Percentiles rank a stretch among this genome's conserved stretches.
phyloP scores from a whole-genome alignment of 2,329 filamentous ascomycete genomes.

The Fusarium chaquense region DNA sequence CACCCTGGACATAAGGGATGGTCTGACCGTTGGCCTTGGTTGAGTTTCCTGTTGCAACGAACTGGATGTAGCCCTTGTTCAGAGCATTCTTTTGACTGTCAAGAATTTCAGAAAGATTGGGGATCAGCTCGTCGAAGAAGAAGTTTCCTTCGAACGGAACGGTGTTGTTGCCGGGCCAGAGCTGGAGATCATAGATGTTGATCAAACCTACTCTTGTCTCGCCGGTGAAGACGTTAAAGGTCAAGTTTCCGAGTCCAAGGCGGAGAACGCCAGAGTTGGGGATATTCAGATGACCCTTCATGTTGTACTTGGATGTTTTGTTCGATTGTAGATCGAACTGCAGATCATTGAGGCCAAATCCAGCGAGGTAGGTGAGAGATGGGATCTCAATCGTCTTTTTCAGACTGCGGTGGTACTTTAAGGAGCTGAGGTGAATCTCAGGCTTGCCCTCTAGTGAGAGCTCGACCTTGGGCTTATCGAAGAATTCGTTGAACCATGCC shows the following conservation, averaged over 20 bases:
- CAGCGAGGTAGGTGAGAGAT: conserved; percentile 56
- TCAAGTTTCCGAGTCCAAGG: conserved; percentile 61
- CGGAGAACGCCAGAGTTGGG: conserved; percentile 60
- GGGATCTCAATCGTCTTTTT: conserved; percentile 57
- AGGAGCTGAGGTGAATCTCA: conserved; percentile 54
- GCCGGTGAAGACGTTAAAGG: conserved; percentile 57
- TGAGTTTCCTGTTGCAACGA: conserved; percentile 57
- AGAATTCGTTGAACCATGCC: conserved; percentile 55
- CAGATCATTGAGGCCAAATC: conserved; percentile 56
- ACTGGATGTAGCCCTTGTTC: conserved; percentile 54
- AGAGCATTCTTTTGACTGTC: conserved; percentile 54
- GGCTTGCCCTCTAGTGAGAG: conserved; percentile 56
- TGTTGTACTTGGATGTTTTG: conserved; percentile 54
- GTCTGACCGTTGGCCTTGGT: conserved; percentile 58
- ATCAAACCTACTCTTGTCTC: conserved; percentile 56
- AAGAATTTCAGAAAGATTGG: conserved; percentile 58
- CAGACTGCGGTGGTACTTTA: conserved; percentile 54
- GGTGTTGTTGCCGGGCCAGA: conserved; percentile 59
- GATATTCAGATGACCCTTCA: conserved; percentile 57
- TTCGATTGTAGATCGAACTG: conserved; percentile 55
- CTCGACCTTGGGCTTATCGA: conserved; percentile 52
- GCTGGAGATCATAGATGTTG: conserved; percentile 53
- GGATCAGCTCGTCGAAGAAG: conserved; percentile 55
- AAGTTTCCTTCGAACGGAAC: conserved; percentile 56
- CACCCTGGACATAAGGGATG: conserved; percentile 58